phyloP scores from a whole-genome alignment of 495 filamentous ascomycete genomes.

The Tetracladium marchalianum region DNA sequence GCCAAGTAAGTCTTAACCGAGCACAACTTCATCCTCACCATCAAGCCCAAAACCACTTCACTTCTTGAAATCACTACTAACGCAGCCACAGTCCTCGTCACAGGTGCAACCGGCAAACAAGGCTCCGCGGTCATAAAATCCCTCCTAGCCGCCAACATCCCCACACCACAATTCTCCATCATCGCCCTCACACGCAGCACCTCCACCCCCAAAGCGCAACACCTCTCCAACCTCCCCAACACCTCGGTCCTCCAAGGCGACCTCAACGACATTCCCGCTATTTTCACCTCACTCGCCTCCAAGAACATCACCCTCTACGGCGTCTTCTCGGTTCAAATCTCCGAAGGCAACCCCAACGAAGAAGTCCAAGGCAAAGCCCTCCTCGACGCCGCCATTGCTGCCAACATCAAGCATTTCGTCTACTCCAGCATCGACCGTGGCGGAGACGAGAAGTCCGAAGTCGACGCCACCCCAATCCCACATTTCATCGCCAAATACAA shows the following conservation, averaged over 20 bases:
- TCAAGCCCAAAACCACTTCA: too few relatives aligned
- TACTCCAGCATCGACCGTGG: slow-evolving; percentile 64
- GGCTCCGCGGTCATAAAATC: slow-evolving; percentile 49
- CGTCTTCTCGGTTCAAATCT: slow-evolving; percentile 36
- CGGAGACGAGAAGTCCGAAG: slow-evolving; percentile 40
- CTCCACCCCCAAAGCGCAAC: slow-evolving; percentile 41
- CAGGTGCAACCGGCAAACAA: slow-evolving; percentile 67
- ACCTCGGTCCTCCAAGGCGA: slow-evolving; percentile 6
- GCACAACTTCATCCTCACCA: too few relatives aligned
- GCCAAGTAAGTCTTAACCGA: too few relatives aligned
- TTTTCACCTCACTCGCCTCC: slow-evolving; percentile 27
- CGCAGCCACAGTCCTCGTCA: slow-evolving; percentile 43
- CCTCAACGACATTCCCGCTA: slow-evolving; percentile 26
- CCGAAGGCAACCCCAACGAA: slow-evolving; percentile 31
- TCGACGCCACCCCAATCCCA: slow-evolving; percentile 50
- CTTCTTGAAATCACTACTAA: too few relatives aligned
- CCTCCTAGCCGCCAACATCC: slow-evolving; percentile 32
- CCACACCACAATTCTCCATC: slow-evolving; percentile 36
- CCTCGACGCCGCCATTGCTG: slow-evolving; percentile 47
- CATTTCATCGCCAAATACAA: slow-evolving; percentile 59
- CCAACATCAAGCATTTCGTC: slow-evolving; percentile 55
- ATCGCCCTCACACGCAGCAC: slow-evolving; percentile 61
- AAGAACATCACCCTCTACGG: slow-evolving; percentile 16
- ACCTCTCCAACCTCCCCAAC: slow-evolving; percentile 30
- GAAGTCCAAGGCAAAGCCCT: slow-evolving; percentile 51